Base-by-base conservation (phyloP, 108 stramenopile genomes). In the Nitzschia sp. region DNA sequence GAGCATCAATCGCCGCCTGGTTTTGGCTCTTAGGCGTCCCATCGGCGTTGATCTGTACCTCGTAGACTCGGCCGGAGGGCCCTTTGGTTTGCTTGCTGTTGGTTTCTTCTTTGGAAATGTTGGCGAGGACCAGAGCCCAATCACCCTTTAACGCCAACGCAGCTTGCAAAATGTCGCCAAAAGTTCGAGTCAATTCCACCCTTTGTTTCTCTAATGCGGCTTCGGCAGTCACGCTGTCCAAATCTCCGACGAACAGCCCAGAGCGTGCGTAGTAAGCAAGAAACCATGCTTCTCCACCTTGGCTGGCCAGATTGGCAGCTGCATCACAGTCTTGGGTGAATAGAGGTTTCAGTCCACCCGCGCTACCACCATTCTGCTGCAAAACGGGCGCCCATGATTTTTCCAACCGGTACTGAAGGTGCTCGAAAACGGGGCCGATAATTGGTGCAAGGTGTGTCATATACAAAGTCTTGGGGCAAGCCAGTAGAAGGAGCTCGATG, bases 201-300 rank as follows among this genome's bases (percentile, higher is more conserved):
- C 92, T 78, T n/a, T 74, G 64, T 75, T 93, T 93, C 29, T 93
- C 92, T 11, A 90, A 85, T 3, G 87, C 85, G 32, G 90, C 87
- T 56, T 95, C 95, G 17, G 76, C 87, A 23, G 86, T 87, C 17
- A 85, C 85, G 5, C 25, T 53, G 59, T 93, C 82, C 29, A 95
- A 60, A 66, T 93, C 95, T 46, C 95, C 95, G 53, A 93, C 92
- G 78, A 95, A 93, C 46, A 93, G 77, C 18, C 95, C 89, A 18
- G 85, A 84, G 48, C 90, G 70, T 11, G 88, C 83, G 71, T 95
- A 95, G 64, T 83, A 95, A 1, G 74, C 66, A 19, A 79, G 24
- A 36, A 78, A 83, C 95, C 95, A 95, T 38, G 54, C 67, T n/a
- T 91, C 88, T 6, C 82, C 75, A 34, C 82, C 84, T 49, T 59